Evolutionary conservation across 805 yeast genomes (phyloP).

Genomic region (Yamadazyma sp.): DNA sequence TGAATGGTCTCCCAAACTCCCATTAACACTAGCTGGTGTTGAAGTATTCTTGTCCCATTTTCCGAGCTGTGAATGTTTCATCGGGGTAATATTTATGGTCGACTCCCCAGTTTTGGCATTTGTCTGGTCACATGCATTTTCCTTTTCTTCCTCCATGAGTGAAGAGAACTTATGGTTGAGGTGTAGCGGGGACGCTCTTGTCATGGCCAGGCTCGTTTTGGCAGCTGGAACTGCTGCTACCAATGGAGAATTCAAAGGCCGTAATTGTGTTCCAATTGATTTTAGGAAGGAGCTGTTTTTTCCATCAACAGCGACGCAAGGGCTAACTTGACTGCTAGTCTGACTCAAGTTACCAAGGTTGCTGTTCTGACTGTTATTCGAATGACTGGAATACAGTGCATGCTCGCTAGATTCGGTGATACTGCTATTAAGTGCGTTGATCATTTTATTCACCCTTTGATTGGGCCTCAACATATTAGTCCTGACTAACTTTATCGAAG

Average conservation of each 20-base stretch:
- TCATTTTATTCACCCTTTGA: background rate
- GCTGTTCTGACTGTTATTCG: background rate
- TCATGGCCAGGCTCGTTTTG: slow-evolving; percentile 1
- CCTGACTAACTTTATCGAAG: slow-evolving; percentile 2
- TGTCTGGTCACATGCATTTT: slow-evolving; percentile 6
- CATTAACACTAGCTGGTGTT: slow-evolving; percentile 15
- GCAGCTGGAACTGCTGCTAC: background rate
- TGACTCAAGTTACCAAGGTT: slow-evolving; percentile 3
- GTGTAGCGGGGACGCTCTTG: slow-evolving; percentile 13
- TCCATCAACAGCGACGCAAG: background rate
- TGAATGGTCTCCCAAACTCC: slow-evolving; percentile 31
- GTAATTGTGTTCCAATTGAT: slow-evolving; percentile 5
- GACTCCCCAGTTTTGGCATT: slow-evolving; percentile 7
- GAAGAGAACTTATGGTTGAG: background rate
- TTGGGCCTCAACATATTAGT: background rate
- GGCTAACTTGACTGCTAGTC: slow-evolving; percentile 10
- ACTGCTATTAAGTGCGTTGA: slow-evolving; percentile 8
- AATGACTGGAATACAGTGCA: background rate
- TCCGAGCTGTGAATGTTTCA: slow-evolving; percentile 9
- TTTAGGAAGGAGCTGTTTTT: slow-evolving; percentile 3
- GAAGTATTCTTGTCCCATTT: slow-evolving; percentile 15
- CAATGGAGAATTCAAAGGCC: slow-evolving; percentile 16
- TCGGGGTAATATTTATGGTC: slow-evolving; percentile 14
- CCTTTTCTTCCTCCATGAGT: slow-evolving; percentile 12
- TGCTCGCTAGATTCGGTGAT: slow-evolving; percentile 3